Base-by-base conservation (phyloP, 495 filamentous ascomycete species). In the Bathelium albidoporum region DNA sequence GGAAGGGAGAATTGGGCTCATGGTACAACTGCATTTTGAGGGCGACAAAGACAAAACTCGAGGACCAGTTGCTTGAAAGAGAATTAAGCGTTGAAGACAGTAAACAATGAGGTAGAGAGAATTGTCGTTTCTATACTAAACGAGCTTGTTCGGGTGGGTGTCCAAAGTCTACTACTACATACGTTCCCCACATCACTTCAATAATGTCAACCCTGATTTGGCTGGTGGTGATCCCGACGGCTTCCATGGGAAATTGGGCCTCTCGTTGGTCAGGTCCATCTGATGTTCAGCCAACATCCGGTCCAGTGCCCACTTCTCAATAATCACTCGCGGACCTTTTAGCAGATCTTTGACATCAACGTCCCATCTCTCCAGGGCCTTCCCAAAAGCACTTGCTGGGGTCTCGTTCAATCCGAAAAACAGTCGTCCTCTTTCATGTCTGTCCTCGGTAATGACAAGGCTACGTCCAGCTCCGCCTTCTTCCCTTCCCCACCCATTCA, bases 281-380 rank as follows among this genome's bases (percentile, higher is more conserved):
- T 87, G 85, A 75, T 96, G 93, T 58, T 79, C 74, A 68, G 78
- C 74, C 72, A 96, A 78, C 68, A 97, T 85, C 72, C 80, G 76
- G 73, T 87, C 82, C 75, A 98, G 78, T 49, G 91, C 93, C 63
- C 75, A 74, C 76, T 85, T 85, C 82, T 98, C 94, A 68, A 98
- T 87, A 59, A 97, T 84, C 67, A 97, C 76, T 64, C 90, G 82
- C 45, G 88, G 88, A 44, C 88, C 83, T 78, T 94, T 89, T 71
- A 98, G 71, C 64, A 97, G 74, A 75, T 96, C 87, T 81, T 96
- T 97, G 44, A 97, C 91, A 81, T 97, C 93, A 44, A 97, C 87
- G 67, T 96, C 89, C 16, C 74, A 74, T 62, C 83, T 77, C 66
- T 81, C 79, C 73, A 89, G 70, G n/a, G 86, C 84, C 63, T 83